Conservation (phyloP, 75 land plant species). For the Cupressus sempervirens region DNA sequence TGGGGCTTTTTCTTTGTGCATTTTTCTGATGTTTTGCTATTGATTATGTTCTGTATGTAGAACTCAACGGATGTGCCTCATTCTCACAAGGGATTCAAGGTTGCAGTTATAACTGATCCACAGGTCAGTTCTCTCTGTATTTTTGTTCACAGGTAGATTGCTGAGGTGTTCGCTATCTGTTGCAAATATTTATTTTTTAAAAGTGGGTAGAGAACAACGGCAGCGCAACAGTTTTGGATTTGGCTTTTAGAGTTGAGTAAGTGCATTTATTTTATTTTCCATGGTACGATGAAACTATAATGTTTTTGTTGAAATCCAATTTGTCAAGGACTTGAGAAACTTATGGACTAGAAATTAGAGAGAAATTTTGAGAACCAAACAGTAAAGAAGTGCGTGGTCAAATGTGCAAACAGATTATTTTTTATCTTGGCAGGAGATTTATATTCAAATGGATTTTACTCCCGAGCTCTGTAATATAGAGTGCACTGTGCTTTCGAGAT, state of each 20-base stretch:
- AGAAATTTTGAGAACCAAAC: background rate
- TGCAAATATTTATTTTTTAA: background rate
- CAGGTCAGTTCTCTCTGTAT: constrained; percentile 58
- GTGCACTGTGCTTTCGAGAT: background rate
- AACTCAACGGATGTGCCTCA: constrained; percentile 15
- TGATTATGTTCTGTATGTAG: constrained; percentile 5
- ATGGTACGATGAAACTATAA: background rate
- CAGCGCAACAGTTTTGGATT: background rate
- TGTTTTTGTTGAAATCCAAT: background rate
- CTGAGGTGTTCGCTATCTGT: background rate
- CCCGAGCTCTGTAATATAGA: background rate
- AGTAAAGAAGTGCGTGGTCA: background rate
- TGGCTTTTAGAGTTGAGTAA: background rate
- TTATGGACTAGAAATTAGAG: background rate
- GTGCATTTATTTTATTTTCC: background rate
- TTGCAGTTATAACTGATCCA: constrained; percentile 84
- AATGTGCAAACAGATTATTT: background rate
- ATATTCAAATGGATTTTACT: background rate
- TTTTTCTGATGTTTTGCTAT: constrained; percentile 1
- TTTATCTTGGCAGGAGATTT: background rate
- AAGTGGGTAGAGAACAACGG: background rate
- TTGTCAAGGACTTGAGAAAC: background rate
- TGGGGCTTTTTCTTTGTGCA: constrained; percentile 1
- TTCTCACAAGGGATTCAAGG: constrained; percentile 22
- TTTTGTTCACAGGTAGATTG: background rate